Conservation (phyloP, 1,284 basidiomycete species). For the Laetiporus sulphureus region DNA sequence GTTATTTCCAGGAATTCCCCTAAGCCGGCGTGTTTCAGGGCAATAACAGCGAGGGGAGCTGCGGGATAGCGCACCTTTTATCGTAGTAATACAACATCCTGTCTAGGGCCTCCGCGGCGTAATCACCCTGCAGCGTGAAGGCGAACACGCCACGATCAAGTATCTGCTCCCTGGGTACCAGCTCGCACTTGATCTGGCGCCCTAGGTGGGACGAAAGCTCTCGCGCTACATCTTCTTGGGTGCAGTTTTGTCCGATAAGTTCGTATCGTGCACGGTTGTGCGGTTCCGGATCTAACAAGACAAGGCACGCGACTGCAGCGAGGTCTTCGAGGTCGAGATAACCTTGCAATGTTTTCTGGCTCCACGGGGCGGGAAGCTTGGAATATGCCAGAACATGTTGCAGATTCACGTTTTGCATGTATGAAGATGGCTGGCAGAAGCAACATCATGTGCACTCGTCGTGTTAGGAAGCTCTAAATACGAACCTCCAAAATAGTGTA, state of each 20-base stretch:
- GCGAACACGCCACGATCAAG: no score
- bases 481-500: constrained; percentile 28
- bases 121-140: no score
- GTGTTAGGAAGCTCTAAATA: background rate
- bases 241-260: constrained; percentile 24
- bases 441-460: background rate
- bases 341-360: constrained; percentile 21
- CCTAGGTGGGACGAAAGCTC: constrained; percentile 14
- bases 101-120: constrained; percentile 17
- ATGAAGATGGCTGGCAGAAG: constrained; percentile 22
- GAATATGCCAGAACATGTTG: constrained; percentile 10
- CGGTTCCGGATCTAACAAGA: constrained; percentile 21
- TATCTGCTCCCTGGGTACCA: no score
- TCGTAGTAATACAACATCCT: constrained; percentile 29
- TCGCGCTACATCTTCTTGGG: constrained; percentile 22
- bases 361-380: constrained; percentile 17
- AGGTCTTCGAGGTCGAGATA: constrained; percentile 28
- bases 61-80: constrained; percentile 16
- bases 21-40: no score
- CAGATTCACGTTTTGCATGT: constrained; percentile 29
- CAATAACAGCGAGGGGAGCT: background rate
- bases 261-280: constrained; percentile 29
- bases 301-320: constrained; percentile 18
- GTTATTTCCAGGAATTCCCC: constrained; percentile 27
- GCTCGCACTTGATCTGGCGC: constrained; percentile 12